Evolutionary conservation across 2,329 filamentous ascomycete species (phyloP).

Genomic region (Balansia obtecta): DNA sequence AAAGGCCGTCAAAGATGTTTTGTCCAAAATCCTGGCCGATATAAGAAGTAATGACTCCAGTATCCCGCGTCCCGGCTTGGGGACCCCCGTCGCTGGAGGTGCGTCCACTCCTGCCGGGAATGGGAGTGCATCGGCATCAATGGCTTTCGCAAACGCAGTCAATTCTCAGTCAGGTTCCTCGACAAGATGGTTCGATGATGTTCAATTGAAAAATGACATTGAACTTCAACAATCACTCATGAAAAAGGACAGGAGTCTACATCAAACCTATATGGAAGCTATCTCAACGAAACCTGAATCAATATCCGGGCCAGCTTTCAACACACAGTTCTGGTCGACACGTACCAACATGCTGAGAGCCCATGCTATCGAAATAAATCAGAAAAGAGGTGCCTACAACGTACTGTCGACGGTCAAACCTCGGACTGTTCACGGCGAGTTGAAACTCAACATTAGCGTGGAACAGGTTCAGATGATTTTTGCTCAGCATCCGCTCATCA

Average conservation of each 20-base stretch:
- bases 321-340: conserved; percentile 88
- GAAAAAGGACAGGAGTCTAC: conserved; percentile 62
- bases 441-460: conserved; percentile 73
- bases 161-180: conserved; percentile 41
- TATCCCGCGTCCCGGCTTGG: conserved; percentile 33
- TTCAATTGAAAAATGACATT: conserved; percentile 62
- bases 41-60: conserved; percentile 44
- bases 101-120: conserved; percentile 18
- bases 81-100: conserved; percentile 14
- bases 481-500: conserved; percentile 81
- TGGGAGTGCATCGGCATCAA: conserved; percentile 49
- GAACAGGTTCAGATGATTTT: conserved; percentile 93
- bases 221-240: conserved; percentile 80
- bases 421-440: conserved; percentile 33
- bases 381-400: conserved; percentile 85
- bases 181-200: conserved; percentile 64
- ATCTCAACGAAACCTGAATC: conserved; percentile 72
- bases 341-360: conserved; percentile 75
- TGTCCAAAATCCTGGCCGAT: conserved; percentile 66
- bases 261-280: conserved; percentile 79
- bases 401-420: conserved; percentile 84
- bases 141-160: conserved; percentile 66
- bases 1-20: conserved; percentile 67
- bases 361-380: conserved; percentile 77
- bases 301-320: conserved; percentile 70